These are phyloP conservation scores for Phytophthora hybrid DNA, from an alignment of 352 stramenopile genomes.

Conservation along the genomic window DNA sequence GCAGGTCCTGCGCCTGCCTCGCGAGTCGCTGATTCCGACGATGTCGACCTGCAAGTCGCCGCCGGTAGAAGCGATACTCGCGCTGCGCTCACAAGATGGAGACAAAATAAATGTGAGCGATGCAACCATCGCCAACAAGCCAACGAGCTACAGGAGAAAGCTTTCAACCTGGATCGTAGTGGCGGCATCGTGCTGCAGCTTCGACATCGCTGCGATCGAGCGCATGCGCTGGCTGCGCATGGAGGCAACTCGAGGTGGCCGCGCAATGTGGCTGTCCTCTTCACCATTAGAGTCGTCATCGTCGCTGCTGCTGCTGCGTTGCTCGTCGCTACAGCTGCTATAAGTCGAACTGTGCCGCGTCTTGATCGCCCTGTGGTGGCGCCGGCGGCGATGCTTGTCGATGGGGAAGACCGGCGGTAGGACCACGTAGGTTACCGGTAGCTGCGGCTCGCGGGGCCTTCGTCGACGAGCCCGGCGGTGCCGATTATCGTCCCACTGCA, in stretches of 20 bases:
- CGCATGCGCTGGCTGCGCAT: conserved; percentile 55
- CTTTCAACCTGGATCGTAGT: conserved; percentile 51
- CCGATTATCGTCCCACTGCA: conserved; percentile 16
- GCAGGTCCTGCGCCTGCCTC: conserved; percentile 29
- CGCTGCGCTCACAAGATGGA: conserved; percentile 27
- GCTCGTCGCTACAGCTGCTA: conserved; percentile 17
- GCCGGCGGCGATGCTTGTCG: background rate
- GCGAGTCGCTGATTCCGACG: conserved; percentile 32
- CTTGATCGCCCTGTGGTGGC: background rate
- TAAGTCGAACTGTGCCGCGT: conserved; percentile 4
- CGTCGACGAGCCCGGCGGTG: conserved; percentile 18
- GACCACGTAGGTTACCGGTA: conserved; percentile 32
- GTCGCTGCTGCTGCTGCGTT: conserved; percentile 10
- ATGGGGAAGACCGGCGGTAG: conserved; percentile 20
- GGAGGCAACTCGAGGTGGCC: background rate
- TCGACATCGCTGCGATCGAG: conserved; percentile 56
- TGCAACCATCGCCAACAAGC: too few relatives aligned
- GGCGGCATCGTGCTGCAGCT: conserved; percentile 52
- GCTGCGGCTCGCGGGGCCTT: conserved; percentile 16
- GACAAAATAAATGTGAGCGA: too few relatives aligned
- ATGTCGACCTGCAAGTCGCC: conserved; percentile 29
- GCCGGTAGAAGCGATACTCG: conserved; percentile 55
- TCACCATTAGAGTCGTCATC: conserved; percentile 16
- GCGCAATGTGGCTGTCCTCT: conserved; percentile 3
- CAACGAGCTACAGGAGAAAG: too few relatives aligned